Conservation (phyloP, 2,329 filamentous ascomycete genomes). For the Sarocladiaceae sp. region DNA sequence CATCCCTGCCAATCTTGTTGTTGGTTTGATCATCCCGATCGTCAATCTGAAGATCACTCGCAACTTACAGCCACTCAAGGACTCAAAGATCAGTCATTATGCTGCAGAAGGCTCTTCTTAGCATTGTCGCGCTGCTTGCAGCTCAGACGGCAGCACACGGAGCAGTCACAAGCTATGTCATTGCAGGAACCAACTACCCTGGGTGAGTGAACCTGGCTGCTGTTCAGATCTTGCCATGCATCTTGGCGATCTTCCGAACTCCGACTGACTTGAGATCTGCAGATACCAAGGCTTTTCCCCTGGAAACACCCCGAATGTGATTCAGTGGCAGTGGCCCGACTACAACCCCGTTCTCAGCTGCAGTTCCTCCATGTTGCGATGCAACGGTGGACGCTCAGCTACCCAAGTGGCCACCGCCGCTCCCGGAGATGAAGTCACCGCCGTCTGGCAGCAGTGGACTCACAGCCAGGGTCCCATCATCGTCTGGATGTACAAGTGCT, state of each 20-base stretch:
- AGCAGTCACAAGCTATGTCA: constrained; percentile 41
- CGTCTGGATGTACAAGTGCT: constrained; percentile 47
- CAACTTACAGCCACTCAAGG: background rate
- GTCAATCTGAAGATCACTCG: background rate
- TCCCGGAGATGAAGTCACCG: constrained; percentile 41
- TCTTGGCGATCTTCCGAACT: background rate
- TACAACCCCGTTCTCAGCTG: constrained; percentile 48
- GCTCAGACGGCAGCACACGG: constrained; percentile 26
- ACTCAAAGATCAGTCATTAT: background rate
- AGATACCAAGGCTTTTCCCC: constrained; percentile 43
- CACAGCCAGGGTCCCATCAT: constrained; percentile 52
- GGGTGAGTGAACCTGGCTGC: constrained; percentile 18
- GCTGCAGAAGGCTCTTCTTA: constrained; percentile 2
- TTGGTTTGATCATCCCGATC: background rate
- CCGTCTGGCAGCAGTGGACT: constrained; percentile 51
- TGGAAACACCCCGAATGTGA: constrained; percentile 39
- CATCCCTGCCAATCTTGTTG: background rate
- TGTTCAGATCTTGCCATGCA: background rate
- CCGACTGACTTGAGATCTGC: background rate
- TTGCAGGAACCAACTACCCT: constrained; percentile 34
- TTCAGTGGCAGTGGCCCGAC: constrained; percentile 51
- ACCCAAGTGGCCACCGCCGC: constrained; percentile 35
- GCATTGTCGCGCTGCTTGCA: constrained; percentile 16
- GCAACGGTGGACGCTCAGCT: constrained; percentile 47
- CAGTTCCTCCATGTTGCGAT: constrained; percentile 44